Base-by-base conservation (phyloP, 805 yeast species). In the Kodamaea restingae region DNA sequence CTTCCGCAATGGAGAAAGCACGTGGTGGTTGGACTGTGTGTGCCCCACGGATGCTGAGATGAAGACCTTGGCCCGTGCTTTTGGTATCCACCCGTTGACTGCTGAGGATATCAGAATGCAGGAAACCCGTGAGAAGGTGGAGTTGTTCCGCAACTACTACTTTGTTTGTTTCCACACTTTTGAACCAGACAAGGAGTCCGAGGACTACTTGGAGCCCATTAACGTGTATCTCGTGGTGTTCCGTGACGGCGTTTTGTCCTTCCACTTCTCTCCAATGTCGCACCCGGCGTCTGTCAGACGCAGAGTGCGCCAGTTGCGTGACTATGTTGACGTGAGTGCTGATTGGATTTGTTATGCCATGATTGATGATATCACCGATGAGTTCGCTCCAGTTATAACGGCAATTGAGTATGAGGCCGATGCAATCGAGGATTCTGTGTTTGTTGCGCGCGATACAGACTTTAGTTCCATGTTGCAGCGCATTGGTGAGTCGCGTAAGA, bases 111-210 rank as follows among this genome's bases (percentile, higher is more conserved):
- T 91, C 48, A 71, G 96, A 41, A 85, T 88, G 78, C 95, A 90
- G 65, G 98, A 91, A 66, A 79, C 96, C 17, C 88, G 98, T 65
- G 98, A 91, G 67, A 91, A 91, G 63, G 97, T 91, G 21, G 98
- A 91, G 64, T 70, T 91, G 45, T 91, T 91, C 73, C 78, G 80
- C 51, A 77, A 78, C 49, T 91, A 91, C 63, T 91, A 93, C 63
- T 88, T 93, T 68, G 95, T 93, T 30, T 86, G 95, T 73, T 93
- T 93, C 77, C 96, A 93, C 61, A 86, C 98, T 3, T 93, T 93
- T 63, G 97, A 88, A 56, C 81, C 84, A 17, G 96, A 91, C 49
- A 43, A 46, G 41, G 61, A 56, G 40, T 52, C 58, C 8, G 61
- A 56, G 39, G 60, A 56, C 39, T 56, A 52, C 44, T 54, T 56